Conservation (phyloP, 192 early-diverging fungal species). For the Mortierella antarctica region DNA sequence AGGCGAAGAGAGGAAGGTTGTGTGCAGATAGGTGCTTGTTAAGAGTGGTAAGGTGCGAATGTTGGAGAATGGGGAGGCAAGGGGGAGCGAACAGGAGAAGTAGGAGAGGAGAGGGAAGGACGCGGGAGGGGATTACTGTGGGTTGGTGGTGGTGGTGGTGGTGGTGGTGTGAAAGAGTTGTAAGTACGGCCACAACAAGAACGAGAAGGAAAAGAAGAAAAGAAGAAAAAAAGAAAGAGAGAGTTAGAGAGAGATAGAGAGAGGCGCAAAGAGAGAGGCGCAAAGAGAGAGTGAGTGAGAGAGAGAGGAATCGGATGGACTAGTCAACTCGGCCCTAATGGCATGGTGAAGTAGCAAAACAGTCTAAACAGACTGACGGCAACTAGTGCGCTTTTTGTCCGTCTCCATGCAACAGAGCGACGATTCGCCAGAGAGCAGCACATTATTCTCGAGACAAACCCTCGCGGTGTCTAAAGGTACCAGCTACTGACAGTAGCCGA, state of each 20-base stretch:
- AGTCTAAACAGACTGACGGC: too few relatives aligned
- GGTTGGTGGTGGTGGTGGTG: neutral
- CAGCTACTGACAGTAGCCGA: too few relatives aligned
- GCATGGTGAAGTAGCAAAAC: too few relatives aligned
- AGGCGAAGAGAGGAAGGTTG: neutral
- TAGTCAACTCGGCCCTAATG: too few relatives aligned
- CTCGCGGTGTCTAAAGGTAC: too few relatives aligned
- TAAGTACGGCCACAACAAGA: neutral
- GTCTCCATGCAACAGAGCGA: too few relatives aligned
- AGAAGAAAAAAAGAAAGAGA: neutral
- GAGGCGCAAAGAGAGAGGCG: neutral
- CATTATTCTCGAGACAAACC: too few relatives aligned
- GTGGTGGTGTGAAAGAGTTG: neutral
- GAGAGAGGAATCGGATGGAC: neutral
- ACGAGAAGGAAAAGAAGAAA: constrained; percentile 1
- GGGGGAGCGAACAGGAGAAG: neutral
- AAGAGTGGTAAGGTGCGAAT: neutral
- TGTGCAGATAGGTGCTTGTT: neutral
- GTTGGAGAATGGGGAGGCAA: neutral
- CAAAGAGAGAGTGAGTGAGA: neutral
- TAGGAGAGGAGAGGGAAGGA: neutral
- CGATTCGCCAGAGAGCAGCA: too few relatives aligned
- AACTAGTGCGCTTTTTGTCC: too few relatives aligned
- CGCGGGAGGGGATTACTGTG: neutral
- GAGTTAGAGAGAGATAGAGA: neutral